phyloP scores from a whole-genome alignment of 1,284 basidiomycete genomes.

The Pseudozyma pruni region DNA sequence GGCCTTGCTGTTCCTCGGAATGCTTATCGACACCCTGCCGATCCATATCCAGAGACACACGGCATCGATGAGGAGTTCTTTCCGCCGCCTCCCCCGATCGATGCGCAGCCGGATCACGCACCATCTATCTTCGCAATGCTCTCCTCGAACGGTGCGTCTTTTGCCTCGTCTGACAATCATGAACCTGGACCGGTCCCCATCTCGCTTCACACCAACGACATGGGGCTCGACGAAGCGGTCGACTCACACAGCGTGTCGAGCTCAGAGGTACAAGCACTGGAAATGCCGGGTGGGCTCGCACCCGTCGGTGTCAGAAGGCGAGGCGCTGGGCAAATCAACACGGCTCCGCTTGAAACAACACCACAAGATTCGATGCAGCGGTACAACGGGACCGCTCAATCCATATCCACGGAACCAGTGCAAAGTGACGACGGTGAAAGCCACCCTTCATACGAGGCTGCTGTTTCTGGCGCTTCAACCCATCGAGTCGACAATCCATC shows the following conservation, averaged over 20 bases:
- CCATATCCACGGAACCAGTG: background rate
- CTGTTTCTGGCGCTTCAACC: constrained; percentile 10
- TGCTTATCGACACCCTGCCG: constrained; percentile 30
- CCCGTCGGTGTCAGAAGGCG: no score
- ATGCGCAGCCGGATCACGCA: background rate
- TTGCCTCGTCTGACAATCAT: background rate
- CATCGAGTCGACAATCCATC: background rate
- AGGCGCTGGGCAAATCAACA: no score
- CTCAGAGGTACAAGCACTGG: background rate
- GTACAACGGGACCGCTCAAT: no score
- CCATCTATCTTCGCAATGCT: constrained; percentile 9
- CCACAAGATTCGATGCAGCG: no score
- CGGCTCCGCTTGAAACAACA: no score
- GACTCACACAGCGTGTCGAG: background rate
- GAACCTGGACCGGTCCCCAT: constrained; percentile 30
- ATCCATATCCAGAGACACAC: constrained; percentile 15
- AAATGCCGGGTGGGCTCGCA: constrained; percentile 1
- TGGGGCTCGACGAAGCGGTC: no score
- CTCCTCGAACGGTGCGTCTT: background rate
- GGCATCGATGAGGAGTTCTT: constrained; percentile 3
- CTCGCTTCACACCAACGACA: no score
- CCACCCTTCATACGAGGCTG: constrained; percentile 37
- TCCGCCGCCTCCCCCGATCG: constrained; percentile 36
- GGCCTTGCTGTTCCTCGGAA: constrained; percentile 53
- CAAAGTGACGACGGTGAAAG: constrained; percentile 5